A percentile compares a stretch with the other conserved stretches of the same genome.
Evolutionary conservation across 2,329 filamentous ascomycete genomes (phyloP).

Genomic region (Talaromyces amestolkiae): DNA sequence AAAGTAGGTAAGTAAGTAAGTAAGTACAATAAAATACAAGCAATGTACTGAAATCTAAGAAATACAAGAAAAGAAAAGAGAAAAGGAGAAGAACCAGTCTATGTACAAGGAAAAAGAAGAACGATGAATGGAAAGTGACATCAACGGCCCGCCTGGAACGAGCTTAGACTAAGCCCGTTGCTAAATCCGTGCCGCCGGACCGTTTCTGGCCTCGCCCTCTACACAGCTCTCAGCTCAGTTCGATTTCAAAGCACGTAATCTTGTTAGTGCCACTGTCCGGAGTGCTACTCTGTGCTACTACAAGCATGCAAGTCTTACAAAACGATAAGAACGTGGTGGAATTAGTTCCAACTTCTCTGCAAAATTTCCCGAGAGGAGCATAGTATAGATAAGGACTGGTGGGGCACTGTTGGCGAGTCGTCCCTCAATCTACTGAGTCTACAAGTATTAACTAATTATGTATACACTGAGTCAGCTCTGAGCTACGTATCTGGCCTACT

Average conservation of each 20-base stretch:
- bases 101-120: not conserved
- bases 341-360: not conserved
- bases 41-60: not conserved
- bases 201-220: not conserved
- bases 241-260: not conserved
- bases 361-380: not conserved
- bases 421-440: too few relatives aligned
- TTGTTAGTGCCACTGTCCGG: not conserved
- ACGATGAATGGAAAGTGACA: conserved; percentile 8
- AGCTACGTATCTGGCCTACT: too few relatives aligned
- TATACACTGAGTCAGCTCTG: not conserved
- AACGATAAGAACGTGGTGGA: not conserved
- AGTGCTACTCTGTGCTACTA: not conserved
- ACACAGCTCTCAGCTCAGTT: not conserved
- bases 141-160: conserved; percentile 6
- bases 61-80: not conserved
- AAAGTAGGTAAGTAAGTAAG: not conserved
- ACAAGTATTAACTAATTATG: too few relatives aligned
- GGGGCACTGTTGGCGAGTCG: not conserved
- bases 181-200: not conserved
- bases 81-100: not conserved
- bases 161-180: not conserved
- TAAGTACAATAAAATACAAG: not conserved
- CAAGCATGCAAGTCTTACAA: not conserved
- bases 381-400: not conserved